Evolutionary conservation across 345 rosid species (phyloP), one percentile per base, ranked within the genome.

Genomic region (Mercurialis annua): DNA sequence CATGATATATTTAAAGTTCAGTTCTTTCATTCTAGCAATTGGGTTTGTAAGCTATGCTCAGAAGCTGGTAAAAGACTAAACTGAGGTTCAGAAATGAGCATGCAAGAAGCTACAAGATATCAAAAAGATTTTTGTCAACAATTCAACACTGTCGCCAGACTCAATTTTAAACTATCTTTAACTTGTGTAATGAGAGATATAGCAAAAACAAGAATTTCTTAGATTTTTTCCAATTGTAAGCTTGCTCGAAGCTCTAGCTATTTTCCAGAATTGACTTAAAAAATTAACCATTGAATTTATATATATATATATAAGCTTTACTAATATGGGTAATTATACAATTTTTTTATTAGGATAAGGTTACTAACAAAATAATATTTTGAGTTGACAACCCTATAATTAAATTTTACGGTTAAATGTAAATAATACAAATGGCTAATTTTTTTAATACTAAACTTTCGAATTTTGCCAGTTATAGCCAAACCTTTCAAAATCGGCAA

Each of bases 21-120:
- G 67, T 40, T 42, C 21, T 55, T 48, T 18, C 48, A 76, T 27
- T 76, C 80, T 1, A 86, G 80, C 2, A 71, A 56, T 9, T 82
- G 89, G 89, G 71, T 85, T 1, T 81, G 89, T n/a, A 85, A 86
- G 14, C 84, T 85, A 18, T 85, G 89, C 66, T 77, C 81, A 0
- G 89, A 74, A 62, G 84, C 79, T 18, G 86, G 82, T 12, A 70
- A 78, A 57, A 82, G 48, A 36, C 50, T 76, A 10, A 20, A 11
- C 1, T 63, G 58, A 66, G 44, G 68, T 34, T 71, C 78, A 0
- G 48, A 48, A 23, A 29, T 31, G 9, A 66, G 69, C 69, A 56
- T 76, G 33, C 55, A 70, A 34, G 86, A 78, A 59, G 86, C 84
- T n/a, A 34, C 80, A 27, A 46, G 68, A 33, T 76, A 70, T 18